Evolutionary conservation across 192 early-diverging fungal species (phyloP).

Genomic region (Spinellus fusiger): DNA sequence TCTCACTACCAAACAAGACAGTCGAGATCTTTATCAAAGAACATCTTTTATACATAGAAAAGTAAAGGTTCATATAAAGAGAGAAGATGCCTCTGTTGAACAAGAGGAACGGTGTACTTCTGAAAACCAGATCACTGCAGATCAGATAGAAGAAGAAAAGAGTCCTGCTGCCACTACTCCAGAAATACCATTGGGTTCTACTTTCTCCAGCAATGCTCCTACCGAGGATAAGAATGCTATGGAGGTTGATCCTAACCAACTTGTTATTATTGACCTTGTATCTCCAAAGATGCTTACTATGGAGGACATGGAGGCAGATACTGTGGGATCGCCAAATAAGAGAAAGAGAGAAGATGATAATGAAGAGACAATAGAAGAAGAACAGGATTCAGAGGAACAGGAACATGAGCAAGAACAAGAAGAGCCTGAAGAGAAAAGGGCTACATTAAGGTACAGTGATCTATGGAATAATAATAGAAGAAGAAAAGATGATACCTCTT

Average conservation of each 20-base stretch:
- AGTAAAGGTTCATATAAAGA: no score
- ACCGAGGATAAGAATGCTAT: no score
- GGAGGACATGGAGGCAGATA: neutral
- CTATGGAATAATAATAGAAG: no score
- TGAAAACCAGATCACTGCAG: no score
- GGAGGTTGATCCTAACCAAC: no score
- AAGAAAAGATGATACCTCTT: no score
- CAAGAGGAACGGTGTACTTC: no score
- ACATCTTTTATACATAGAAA: no score
- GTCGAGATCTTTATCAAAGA: no score
- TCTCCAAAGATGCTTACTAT: neutral
- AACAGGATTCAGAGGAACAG: neutral
- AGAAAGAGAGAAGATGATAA: neutral
- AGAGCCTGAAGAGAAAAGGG: constrained; percentile 25
- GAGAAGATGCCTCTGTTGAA: neutral
- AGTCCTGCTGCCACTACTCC: neutral
- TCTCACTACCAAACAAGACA: no score
- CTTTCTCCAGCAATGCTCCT: neutral
- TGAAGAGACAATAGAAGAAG: neutral
- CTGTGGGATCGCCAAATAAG: neutral
- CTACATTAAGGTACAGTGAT: constrained; percentile 24
- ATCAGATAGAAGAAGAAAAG: no score
- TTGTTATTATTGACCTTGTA: neutral
- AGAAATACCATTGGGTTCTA: neutral
- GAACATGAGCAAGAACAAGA: constrained; percentile 20